These are phyloP conservation scores for Glebionis coronaria DNA, from an alignment of 129 eudicot genomes.

Conservation along the genomic window DNA sequence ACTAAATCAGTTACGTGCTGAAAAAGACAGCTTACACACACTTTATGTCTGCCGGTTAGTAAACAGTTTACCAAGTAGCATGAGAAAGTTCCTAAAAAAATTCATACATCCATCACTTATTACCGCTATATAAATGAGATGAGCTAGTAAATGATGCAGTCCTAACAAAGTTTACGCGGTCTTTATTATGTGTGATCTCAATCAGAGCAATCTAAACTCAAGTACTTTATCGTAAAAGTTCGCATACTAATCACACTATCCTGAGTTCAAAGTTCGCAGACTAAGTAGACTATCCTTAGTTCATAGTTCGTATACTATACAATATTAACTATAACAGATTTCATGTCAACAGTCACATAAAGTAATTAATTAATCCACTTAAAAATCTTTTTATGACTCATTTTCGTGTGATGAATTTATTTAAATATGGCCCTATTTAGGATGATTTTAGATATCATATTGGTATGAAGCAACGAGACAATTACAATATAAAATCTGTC, in stretches of 20 bases:
- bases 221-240: background rate
- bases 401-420: too few relatives aligned
- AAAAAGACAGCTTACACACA: constrained; percentile 9
- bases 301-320: too few relatives aligned
- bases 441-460: too few relatives aligned
- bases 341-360: too few relatives aligned
- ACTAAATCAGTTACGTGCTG: constrained; percentile 13
- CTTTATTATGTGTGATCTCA: constrained; percentile 3
- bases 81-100: background rate
- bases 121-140: background rate
- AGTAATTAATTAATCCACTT: too few relatives aligned
- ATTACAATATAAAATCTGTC: too few relatives aligned
- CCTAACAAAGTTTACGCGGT: background rate
- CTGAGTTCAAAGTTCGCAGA: background rate
- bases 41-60: constrained; percentile 1
- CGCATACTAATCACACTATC: constrained; percentile 4
- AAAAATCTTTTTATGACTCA: too few relatives aligned
- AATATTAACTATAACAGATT: too few relatives aligned
- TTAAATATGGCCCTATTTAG: too few relatives aligned
- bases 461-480: too few relatives aligned
- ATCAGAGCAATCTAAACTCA: constrained; percentile 12
- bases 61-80: constrained; percentile 13
- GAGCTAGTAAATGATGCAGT: constrained; percentile 7
- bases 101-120: background rate
- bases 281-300: too few relatives aligned